Percentiles rank a stretch among this genome's conserved stretches.
These are phyloP conservation scores for Cynanchum wilfordii DNA, from an alignment of 257 asterid genomes.

Conservation along the genomic window DNA sequence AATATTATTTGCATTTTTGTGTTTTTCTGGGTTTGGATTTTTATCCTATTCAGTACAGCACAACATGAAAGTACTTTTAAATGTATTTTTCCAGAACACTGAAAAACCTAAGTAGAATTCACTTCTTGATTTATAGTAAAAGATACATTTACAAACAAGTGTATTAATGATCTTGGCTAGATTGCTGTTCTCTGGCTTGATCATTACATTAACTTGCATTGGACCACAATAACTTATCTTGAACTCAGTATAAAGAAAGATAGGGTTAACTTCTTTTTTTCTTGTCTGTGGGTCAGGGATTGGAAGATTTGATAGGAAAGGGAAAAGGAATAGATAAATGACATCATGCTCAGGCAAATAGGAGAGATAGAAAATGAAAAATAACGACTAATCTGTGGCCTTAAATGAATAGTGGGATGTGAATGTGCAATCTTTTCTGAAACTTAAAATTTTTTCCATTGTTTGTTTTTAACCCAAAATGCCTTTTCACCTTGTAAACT, in stretches of 20 bases:
- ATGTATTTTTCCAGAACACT: not conserved
- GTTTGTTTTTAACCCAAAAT: too few species aligned
- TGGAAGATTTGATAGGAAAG: too few species aligned
- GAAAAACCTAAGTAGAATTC: not conserved
- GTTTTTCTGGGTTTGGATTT: not conserved
- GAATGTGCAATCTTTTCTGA: too few species aligned
- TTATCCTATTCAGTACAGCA: not conserved
- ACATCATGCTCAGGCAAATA: not conserved
- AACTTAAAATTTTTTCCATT: too few species aligned
- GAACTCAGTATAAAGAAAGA: not conserved
- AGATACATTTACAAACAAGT: not conserved
- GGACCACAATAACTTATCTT: not conserved
- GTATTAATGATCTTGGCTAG: not conserved
- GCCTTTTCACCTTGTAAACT: too few species aligned
- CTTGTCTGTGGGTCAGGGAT: not conserved
- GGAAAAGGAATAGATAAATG: not conserved
- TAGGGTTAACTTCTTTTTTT: too few species aligned
- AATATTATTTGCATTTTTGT: slow-evolving; percentile 9
- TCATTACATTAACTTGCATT: not conserved
- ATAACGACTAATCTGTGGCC: not conserved
- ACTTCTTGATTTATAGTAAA: not conserved
- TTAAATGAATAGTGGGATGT: too few species aligned
- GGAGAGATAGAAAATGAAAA: not conserved
- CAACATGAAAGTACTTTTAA: not conserved
- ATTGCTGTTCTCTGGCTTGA: not conserved